Conservation (phyloP, 768 basidiomycete species). For the Mycena galericulata region DNA sequence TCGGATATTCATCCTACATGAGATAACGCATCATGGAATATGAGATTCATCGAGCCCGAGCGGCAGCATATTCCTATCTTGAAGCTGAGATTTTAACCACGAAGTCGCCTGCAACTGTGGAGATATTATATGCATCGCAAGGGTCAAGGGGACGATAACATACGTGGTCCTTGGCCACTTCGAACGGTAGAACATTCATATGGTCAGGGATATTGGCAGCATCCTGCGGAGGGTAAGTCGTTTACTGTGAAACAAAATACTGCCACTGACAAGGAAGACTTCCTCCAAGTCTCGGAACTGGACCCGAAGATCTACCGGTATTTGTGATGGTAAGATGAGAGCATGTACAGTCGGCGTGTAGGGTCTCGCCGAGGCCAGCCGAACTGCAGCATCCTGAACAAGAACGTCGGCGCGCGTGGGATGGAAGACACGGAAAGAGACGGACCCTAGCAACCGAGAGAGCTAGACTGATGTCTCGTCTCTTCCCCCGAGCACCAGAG, state of each 20-base stretch:
- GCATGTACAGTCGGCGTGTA: slow-evolving; percentile 82
- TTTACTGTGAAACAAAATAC: slow-evolving; percentile 1
- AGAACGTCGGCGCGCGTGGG: not conserved
- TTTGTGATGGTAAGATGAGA: slow-evolving; percentile 76
- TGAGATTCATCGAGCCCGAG: slow-evolving; percentile 58
- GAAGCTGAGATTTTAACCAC: slow-evolving; percentile 63
- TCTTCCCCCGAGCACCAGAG: slow-evolving; percentile 68
- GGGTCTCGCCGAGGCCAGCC: slow-evolving; percentile 66
- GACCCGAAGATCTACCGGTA: slow-evolving; percentile 77
- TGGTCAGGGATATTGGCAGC: slow-evolving; percentile 73
- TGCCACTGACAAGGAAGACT: slow-evolving; percentile 60
- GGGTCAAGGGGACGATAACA: slow-evolving; percentile 38
- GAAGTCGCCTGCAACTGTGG: slow-evolving; percentile 62
- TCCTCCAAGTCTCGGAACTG: slow-evolving; percentile 81
- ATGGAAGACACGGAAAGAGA: not conserved
- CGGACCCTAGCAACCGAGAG: slow-evolving; percentile 63
- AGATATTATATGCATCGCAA: slow-evolving; percentile 33
- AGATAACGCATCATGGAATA: not conserved
- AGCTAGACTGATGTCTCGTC: slow-evolving; percentile 72
- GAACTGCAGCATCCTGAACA: slow-evolving; percentile 64
- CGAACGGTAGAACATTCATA: slow-evolving; percentile 77
- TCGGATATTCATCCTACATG: not conserved
- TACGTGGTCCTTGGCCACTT: slow-evolving; percentile 73
- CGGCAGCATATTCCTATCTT: slow-evolving; percentile 67
- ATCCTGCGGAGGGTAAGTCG: slow-evolving; percentile 51